Conservation (phyloP, 1,139 yeast species). For the Pneumocystis canis region DNA sequence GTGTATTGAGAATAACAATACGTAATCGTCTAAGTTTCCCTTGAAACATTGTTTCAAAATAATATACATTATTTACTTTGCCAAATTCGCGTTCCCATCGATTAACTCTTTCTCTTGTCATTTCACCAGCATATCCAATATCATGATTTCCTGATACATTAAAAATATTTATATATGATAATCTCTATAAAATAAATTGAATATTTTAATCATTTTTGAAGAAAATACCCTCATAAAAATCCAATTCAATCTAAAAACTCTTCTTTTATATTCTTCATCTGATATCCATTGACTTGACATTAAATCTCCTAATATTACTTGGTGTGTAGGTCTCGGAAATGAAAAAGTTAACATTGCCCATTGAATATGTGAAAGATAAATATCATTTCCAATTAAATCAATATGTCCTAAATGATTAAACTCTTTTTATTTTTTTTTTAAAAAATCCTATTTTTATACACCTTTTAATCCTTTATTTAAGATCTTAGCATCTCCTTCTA, state of each 20-base stretch:
- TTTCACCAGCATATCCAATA: slow-evolving; percentile 89
- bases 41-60: slow-evolving; percentile 26
- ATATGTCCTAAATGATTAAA: not conserved
- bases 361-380: slow-evolving; percentile 8
- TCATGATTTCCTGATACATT: slow-evolving; percentile 92
- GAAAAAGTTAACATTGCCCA: slow-evolving; percentile 5
- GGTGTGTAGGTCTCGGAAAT: slow-evolving; percentile 47
- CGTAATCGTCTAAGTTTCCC: slow-evolving; percentile 45
- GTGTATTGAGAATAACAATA: slow-evolving; percentile 67
- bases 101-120: slow-evolving; percentile 79
- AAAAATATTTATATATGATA: slow-evolving; percentile 43
- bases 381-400: slow-evolving; percentile 11
- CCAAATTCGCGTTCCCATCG: slow-evolving; percentile 66
- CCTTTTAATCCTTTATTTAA: not conserved
- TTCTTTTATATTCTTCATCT: slow-evolving; percentile 66
- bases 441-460: not conserved
- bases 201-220: not conserved
- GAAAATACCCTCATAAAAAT: slow-evolving; percentile 25
- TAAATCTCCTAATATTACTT: slow-evolving; percentile 73
- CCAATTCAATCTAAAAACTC: slow-evolving; percentile 51
- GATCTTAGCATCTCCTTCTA: not conserved
- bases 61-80: slow-evolving; percentile 65
- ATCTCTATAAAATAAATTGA: slow-evolving; percentile 16
- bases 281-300: slow-evolving; percentile 93
- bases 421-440: not conserved